phyloP scores from a whole-genome alignment of 768 basidiomycete species.

The Russula griseocarnosa region DNA sequence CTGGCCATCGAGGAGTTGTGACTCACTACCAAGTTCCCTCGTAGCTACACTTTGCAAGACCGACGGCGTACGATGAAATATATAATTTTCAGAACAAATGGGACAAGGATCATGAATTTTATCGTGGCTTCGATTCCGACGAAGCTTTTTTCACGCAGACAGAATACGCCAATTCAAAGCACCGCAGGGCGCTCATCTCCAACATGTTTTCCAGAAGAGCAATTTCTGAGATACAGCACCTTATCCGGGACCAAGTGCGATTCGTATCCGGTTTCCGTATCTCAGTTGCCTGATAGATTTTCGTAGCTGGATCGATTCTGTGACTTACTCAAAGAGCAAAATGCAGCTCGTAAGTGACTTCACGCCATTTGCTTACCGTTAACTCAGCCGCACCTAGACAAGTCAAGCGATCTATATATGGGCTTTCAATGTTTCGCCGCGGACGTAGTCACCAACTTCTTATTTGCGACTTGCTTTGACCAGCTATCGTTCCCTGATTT shows the following conservation, averaged over 20 bases:
- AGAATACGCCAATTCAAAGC: conserved; percentile 36
- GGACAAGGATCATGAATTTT: conserved; percentile 41
- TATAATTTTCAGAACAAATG: conserved; percentile 31
- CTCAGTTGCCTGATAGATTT: neutral
- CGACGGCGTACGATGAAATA: conserved; percentile 17
- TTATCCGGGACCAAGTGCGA: conserved; percentile 36
- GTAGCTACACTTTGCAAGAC: conserved; percentile 19
- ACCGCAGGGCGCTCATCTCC: conserved; percentile 35
- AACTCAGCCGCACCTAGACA: neutral
- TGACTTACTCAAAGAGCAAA: conserved; percentile 8
- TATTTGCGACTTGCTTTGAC: conserved; percentile 38
- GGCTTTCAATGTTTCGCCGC: conserved; percentile 42
- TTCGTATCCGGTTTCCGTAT: neutral
- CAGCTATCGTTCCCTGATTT: conserved; percentile 38
- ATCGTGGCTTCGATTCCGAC: conserved; percentile 38
- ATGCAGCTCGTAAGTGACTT: conserved; percentile 7
- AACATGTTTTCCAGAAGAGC: conserved; percentile 41
- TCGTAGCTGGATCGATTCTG: conserved; percentile 37
- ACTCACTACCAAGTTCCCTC: neutral
- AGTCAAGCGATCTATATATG: conserved; percentile 38
- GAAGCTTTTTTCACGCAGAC: conserved; percentile 39
- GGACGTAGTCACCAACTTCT: conserved; percentile 44
- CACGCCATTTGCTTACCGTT: neutral
- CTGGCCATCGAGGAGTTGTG: neutral
- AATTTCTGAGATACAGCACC: conserved; percentile 36